Base-by-base conservation (phyloP, 2,329 filamentous ascomycete species). In the Stenocarpella maydis region DNA sequence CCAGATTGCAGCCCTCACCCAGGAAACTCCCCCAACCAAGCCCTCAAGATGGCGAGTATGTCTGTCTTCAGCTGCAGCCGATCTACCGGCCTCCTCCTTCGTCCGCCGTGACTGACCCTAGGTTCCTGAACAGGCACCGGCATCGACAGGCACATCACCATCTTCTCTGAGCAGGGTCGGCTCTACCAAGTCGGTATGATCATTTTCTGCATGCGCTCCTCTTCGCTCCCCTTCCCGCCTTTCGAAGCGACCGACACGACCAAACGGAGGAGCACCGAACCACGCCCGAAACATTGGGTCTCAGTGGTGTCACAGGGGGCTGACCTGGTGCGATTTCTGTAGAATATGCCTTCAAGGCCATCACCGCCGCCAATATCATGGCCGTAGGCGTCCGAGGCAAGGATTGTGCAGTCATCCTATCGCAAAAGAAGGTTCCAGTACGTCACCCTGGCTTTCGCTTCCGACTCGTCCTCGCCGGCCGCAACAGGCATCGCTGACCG, bases 291-390 rank as follows among this genome's bases (percentile, higher is more conserved):
- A 69, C n/a, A 45, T 12, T 12, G 26, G 41, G 28, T 39, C 21
- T 34, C 14, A 14, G 21, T 43, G 24, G 12, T 47, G 28, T 34
- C 12, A 39, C 14, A 47, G 31, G 39, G 26, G 34, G 63, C 50
- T 69, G 61, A 71, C 64, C 2, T 52, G 26, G 37, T 43, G n/a
- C 24, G 34, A 69, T 72, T 66, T 64, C 49, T 74, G 76, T 80
- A 98, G 96, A 99, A 88, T 99, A 99, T 95, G 96, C 96, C 77
- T 99, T 99, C 91, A 99, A 99, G 87, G 96, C 96, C 70, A 99
- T 99, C 84, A 99, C 96, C 76, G 95, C 96, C 72, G 96, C 96
- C 76, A 98, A 98, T 83, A 98, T 99, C 85, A 99, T 97, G 87
- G 96, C 96, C 72, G 89, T 99, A 81, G 96, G 96, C 76, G 90